Evolutionary conservation across 805 yeast species (phyloP).

Genomic region (Dipodascus geniculatus): DNA sequence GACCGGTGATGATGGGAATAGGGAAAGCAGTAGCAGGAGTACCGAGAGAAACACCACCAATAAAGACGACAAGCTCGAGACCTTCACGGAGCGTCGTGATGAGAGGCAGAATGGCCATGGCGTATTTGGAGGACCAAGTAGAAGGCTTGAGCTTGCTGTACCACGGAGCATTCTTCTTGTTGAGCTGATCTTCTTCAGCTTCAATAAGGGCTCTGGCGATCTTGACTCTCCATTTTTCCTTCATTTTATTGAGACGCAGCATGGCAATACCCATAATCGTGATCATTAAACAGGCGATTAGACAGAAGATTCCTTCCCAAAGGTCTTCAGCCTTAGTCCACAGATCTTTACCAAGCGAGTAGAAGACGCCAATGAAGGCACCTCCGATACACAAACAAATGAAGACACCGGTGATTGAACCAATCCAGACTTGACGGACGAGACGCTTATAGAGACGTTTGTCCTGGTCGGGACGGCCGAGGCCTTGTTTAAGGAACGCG

Average conservation of each 20-base stretch:
- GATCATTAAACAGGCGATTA: constrained; percentile 66
- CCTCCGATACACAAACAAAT: constrained; percentile 67
- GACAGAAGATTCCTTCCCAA: constrained; percentile 79
- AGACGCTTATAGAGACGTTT: constrained; percentile 24
- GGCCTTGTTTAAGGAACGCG: constrained; percentile 76
- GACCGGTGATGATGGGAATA: constrained; percentile 48
- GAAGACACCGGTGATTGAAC: constrained; percentile 60
- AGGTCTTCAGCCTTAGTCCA: constrained; percentile 83
- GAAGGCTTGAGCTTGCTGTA: neutral
- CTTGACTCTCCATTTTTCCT: constrained; percentile 69
- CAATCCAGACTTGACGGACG: constrained; percentile 67
- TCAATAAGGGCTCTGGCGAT: constrained; percentile 31
- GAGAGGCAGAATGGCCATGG: constrained; percentile 68
- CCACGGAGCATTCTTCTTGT: neutral
- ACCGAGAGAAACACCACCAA: constrained; percentile 77
- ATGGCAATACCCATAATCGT: constrained; percentile 82
- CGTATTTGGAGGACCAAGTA: constrained; percentile 36
- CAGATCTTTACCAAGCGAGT: constrained; percentile 66
- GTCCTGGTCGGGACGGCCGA: constrained; percentile 35
- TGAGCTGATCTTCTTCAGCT: constrained; percentile 14
- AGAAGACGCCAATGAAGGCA: constrained; percentile 56
- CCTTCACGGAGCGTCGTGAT: constrained; percentile 85
- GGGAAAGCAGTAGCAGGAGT: constrained; percentile 59
- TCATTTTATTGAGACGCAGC: constrained; percentile 67
- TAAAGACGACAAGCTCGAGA: constrained; percentile 79